phyloP scores from a whole-genome alignment of 176 grass and related monocot genomes.

The Lolium rigidum region DNA sequence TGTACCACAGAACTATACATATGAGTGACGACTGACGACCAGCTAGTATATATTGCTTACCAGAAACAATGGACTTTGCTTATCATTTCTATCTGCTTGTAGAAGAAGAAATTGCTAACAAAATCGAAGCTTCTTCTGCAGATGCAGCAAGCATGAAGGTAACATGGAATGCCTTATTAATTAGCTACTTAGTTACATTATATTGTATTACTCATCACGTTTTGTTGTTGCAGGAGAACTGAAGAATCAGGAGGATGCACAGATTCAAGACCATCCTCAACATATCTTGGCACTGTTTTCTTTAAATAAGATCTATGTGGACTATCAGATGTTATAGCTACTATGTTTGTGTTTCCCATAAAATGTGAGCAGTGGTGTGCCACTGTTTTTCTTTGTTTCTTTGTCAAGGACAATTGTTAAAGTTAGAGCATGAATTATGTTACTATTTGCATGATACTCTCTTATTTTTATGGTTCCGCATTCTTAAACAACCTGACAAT shows the following conservation, averaged over 20 bases:
- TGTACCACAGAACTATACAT: neutral
- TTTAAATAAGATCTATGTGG: neutral
- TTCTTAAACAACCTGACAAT: neutral
- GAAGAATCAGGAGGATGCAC: neutral
- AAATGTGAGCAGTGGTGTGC: neutral
- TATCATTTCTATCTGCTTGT: constrained; percentile 3
- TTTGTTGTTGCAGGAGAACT: neutral
- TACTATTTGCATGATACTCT: neutral
- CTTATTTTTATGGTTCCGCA: neutral
- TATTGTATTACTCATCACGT: neutral
- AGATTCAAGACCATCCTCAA: constrained; percentile 1
- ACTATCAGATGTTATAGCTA: neutral
- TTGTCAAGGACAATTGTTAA: neutral
- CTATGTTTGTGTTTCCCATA: neutral
- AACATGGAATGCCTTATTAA: neutral
- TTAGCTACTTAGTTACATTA: neutral
- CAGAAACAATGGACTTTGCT: neutral
- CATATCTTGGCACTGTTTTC: neutral
- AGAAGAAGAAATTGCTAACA: constrained; percentile 18
- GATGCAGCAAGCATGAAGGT: constrained; percentile 15
- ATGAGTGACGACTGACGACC: neutral
- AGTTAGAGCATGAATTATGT: neutral
- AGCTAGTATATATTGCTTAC: neutral
- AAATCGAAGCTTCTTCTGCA: neutral
- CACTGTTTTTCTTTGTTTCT: neutral